Evolutionary conservation across 2,329 filamentous ascomycete species (phyloP).

Genomic region (Beauveria scarabaeidicola): DNA sequence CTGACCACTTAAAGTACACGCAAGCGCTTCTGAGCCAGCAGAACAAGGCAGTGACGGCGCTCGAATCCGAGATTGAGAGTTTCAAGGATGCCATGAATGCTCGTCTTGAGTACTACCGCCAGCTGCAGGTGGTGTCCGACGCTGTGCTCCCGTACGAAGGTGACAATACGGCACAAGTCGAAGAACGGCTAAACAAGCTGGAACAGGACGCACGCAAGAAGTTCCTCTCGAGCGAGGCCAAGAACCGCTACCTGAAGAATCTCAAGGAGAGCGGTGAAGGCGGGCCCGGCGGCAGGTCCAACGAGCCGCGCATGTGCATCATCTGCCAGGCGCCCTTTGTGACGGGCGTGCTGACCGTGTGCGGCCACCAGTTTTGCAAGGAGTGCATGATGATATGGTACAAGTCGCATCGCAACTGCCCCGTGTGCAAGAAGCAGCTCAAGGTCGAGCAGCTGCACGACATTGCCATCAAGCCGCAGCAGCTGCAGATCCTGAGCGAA

Average conservation of each 20-base stretch:
- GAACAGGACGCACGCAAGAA: conserved; percentile 42
- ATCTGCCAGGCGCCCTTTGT: conserved; percentile 77
- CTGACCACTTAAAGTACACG: conserved; percentile 51
- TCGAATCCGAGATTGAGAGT: conserved; percentile 65
- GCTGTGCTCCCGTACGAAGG: conserved; percentile 70
- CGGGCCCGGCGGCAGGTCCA: conserved; percentile 37
- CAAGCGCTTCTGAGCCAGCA: conserved; percentile 46
- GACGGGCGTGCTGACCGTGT: conserved; percentile 73
- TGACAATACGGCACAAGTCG: conserved; percentile 41
- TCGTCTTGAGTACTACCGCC: conserved; percentile 80
- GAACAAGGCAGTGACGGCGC: conserved; percentile 34
- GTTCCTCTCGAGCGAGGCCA: conserved; percentile 57
- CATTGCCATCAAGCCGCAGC: conserved; percentile 72
- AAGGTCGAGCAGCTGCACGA: conserved; percentile 64
- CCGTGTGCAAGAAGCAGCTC: conserved; percentile 70
- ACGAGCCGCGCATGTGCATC: conserved; percentile 64
- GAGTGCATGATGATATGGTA: conserved; percentile 80
- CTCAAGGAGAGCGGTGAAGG: conserved; percentile 42
- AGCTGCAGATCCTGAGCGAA: conserved; percentile 53
- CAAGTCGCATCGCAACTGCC: conserved; percentile 64
- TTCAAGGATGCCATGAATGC: conserved; percentile 77
- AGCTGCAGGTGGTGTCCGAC: conserved; percentile 86
- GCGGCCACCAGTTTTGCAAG: conserved; percentile 88
- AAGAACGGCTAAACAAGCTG: conserved; percentile 24
- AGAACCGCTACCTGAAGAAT: conserved; percentile 61